Evolutionary conservation across 352 stramenopile species (phyloP).

Genomic region (Globisporangium spiculum): DNA sequence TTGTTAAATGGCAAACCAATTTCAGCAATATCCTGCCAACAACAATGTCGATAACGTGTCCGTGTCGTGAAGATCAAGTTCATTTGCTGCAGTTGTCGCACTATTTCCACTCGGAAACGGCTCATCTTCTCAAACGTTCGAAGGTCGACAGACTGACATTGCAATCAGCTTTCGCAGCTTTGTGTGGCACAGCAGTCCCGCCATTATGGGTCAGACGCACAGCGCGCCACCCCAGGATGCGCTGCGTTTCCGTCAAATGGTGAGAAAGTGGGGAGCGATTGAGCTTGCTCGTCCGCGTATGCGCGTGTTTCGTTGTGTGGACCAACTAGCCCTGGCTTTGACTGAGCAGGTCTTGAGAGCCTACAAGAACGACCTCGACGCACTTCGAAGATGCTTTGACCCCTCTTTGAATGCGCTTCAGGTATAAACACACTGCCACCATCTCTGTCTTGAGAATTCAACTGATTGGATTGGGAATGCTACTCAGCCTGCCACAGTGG

Average conservation of each 20-base stretch:
- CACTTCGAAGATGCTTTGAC: slow-evolving; percentile 39
- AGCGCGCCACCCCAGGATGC: slow-evolving; percentile 51
- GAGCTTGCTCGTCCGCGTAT: background rate
- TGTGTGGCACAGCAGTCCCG: background rate
- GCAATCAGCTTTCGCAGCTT: background rate
- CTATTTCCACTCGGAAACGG: background rate
- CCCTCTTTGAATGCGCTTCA: slow-evolving; percentile 49
- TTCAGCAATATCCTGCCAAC: background rate
- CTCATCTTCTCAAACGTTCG: background rate
- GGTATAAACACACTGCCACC: slow-evolving; percentile 12
- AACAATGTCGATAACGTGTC: background rate
- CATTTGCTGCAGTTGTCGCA: background rate
- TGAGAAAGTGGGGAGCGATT: slow-evolving; percentile 10
- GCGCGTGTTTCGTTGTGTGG: slow-evolving; percentile 8
- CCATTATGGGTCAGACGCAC: slow-evolving; percentile 53
- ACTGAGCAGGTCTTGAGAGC: slow-evolving; percentile 34
- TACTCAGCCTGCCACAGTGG: background rate
- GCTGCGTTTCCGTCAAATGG: slow-evolving; percentile 56
- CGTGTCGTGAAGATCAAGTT: background rate
- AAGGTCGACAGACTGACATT: background rate
- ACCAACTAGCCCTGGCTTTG: background rate
- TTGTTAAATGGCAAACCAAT: background rate
- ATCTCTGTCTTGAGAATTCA: background rate
- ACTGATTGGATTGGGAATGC: background rate
- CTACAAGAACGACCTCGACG: slow-evolving; percentile 47